Evolutionary conservation across 495 filamentous ascomycete genomes (phyloP).

Genomic region (Penicillium malachiteum): DNA sequence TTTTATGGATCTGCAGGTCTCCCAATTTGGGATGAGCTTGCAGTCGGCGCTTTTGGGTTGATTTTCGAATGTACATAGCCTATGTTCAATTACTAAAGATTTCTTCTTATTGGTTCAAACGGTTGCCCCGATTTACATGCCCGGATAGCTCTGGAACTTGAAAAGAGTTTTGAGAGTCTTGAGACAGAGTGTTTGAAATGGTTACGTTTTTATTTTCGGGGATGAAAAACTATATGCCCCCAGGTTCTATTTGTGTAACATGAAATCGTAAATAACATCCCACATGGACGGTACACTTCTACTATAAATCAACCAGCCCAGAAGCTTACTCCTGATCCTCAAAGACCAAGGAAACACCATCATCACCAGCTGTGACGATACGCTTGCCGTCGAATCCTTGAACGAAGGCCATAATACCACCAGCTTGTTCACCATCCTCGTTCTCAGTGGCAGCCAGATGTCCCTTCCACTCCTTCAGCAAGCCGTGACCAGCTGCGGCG

Average conservation of each 20-base stretch:
- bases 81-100: constrained; percentile 38
- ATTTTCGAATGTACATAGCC: constrained; percentile 47
- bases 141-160: not conserved
- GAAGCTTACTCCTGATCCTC: constrained; percentile 38
- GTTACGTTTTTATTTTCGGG: not conserved
- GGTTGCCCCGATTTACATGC: not conserved
- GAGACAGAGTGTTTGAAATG: too few relatives aligned
- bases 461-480: constrained; percentile 78
- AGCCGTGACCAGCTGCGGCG: constrained; percentile 56
- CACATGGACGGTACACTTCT: constrained; percentile 4
- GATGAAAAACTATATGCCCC: not conserved
- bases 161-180: too few relatives aligned
- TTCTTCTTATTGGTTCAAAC: constrained; percentile 21
- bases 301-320: not conserved
- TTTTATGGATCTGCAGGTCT: constrained; percentile 11
- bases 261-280: constrained; percentile 24
- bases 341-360: constrained; percentile 70
- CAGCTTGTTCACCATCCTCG: constrained; percentile 51
- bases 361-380: constrained; percentile 87
- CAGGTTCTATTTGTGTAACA: constrained; percentile 16
- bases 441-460: constrained; percentile 78
- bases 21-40: constrained; percentile 6
- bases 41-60: constrained; percentile 37
- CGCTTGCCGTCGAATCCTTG: constrained; percentile 65
- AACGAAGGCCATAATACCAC: constrained; percentile 87